phyloP scores from a whole-genome alignment of 306 rosid genomes.

The Medicago lupulina region DNA sequence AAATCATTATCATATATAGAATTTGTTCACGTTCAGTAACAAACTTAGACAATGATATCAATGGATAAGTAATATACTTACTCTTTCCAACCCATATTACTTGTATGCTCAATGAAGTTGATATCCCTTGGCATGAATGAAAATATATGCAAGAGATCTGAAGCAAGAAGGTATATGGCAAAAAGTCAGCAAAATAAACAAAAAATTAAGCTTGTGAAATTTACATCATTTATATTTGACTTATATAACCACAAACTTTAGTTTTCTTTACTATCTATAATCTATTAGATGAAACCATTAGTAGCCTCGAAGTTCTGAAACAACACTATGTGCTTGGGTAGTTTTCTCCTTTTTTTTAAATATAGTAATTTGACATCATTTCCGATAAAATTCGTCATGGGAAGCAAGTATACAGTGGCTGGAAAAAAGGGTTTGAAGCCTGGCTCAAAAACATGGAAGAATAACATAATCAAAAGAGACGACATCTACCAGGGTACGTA shows the following conservation, averaged over 20 bases:
- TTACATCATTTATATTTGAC: too few relatives aligned
- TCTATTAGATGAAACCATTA: not conserved
- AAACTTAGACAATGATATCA: conserved; percentile 30
- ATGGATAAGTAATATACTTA: conserved; percentile 50
- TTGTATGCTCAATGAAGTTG: conserved; percentile 86
- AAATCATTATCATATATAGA: conserved; percentile 26
- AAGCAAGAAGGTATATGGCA: conserved; percentile 36
- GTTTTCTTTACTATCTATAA: not conserved
- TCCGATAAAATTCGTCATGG: too few relatives aligned
- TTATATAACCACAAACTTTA: not conserved
- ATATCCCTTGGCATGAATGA: conserved; percentile 86
- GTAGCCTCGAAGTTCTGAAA: not conserved
- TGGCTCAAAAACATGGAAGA: too few relatives aligned
- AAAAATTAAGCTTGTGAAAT: conserved; percentile 18
- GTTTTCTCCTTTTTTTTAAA: too few relatives aligned
- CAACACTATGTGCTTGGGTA: too few relatives aligned
- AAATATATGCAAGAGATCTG: conserved; percentile 89
- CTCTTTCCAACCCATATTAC: conserved; percentile 96
- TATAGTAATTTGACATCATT: too few relatives aligned
- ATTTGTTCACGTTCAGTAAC: conserved; percentile 10
- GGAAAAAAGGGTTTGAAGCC: too few relatives aligned
- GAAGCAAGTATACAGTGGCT: too few relatives aligned
- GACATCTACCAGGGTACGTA: too few relatives aligned
- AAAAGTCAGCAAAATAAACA: conserved; percentile 41
- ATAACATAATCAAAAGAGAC: too few relatives aligned